Conservation (phyloP, 1,284 basidiomycete genomes). For the Polyporus tsugae region DNA sequence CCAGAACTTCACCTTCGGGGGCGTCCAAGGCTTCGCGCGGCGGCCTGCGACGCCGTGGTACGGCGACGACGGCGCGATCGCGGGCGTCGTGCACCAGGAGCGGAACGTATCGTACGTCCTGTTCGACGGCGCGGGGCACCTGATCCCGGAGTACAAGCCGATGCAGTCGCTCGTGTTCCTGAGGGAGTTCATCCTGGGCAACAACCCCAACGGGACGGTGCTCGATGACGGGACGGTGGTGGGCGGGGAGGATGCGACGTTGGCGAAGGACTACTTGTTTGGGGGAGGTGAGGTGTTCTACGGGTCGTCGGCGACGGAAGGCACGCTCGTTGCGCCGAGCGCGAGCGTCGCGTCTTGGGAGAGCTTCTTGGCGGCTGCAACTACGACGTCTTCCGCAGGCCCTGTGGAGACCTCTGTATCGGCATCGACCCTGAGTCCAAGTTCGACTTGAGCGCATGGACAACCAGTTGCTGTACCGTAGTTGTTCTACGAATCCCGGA, state of each 20-base stretch:
- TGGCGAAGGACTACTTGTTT: conserved; percentile 52
- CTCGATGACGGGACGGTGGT: conserved; percentile 37
- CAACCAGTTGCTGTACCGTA: too few relatives aligned
- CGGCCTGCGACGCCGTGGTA: conserved; percentile 66
- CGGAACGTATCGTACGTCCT: conserved; percentile 42
- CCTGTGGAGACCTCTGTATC: neutral
- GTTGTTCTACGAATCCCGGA: too few relatives aligned
- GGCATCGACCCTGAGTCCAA: neutral
- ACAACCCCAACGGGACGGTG: conserved; percentile 36
- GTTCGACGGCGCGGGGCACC: conserved; percentile 41
- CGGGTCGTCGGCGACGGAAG: conserved; percentile 29
- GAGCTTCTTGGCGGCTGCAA: conserved; percentile 33
- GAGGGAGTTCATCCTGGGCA: conserved; percentile 43
- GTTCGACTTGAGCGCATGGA: neutral
- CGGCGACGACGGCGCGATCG: conserved; percentile 38
- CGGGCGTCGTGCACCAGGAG: conserved; percentile 45
- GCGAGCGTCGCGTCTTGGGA: conserved; percentile 63
- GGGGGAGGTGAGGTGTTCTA: conserved; percentile 39
- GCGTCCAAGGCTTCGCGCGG: conserved; percentile 70
- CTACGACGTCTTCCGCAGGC: neutral
- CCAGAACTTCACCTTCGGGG: conserved; percentile 55
- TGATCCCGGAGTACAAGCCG: conserved; percentile 40
- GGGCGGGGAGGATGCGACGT: conserved; percentile 59
- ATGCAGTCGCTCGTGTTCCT: conserved; percentile 39
- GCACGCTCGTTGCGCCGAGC: conserved; percentile 35